Conservation (phyloP, 1,284 basidiomycete species). For the Naganishia cerealis region DNA sequence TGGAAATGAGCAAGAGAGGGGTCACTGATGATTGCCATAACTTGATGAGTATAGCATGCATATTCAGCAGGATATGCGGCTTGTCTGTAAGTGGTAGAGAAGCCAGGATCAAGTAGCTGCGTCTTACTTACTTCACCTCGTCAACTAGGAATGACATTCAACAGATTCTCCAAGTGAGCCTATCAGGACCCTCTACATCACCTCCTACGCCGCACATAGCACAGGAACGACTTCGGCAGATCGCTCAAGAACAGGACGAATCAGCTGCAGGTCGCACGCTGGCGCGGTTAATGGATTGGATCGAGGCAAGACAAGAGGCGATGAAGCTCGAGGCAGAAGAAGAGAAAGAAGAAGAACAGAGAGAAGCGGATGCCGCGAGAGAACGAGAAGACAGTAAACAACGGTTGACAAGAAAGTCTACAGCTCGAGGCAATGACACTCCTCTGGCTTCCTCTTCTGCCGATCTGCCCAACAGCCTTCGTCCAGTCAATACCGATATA, state of each 20-base stretch:
- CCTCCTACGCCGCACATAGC: background rate
- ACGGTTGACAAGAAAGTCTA: conserved; percentile 9
- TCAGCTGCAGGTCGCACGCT: conserved; percentile 45
- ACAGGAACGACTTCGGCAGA: conserved; percentile 14
- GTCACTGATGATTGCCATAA: conserved; percentile 6
- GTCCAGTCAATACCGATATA: background rate
- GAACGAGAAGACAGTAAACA: conserved; percentile 21
- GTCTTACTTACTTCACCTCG: conserved; percentile 17
- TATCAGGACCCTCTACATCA: conserved; percentile 29
- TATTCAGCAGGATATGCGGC: conserved; percentile 54
- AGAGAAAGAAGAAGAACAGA: conserved; percentile 34
- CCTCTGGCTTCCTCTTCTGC: background rate
- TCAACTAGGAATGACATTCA: conserved; percentile 44
- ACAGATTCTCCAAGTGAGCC: conserved; percentile 47
- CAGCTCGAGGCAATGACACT: background rate
- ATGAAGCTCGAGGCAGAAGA: conserved; percentile 38
- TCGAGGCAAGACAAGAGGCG: conserved; percentile 51
- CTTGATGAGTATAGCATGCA: conserved; percentile 45
- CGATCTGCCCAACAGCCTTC: background rate
- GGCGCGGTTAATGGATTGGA: conserved; percentile 55
- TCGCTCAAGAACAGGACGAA: conserved; percentile 39
- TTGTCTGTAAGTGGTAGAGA: conserved; percentile 45
- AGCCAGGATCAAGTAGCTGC: background rate
- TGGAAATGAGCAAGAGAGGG: background rate
- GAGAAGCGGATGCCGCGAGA: conserved; percentile 26